Conservation (phyloP, 2,329 filamentous ascomycete species). For the Dactylellina cionopaga region DNA sequence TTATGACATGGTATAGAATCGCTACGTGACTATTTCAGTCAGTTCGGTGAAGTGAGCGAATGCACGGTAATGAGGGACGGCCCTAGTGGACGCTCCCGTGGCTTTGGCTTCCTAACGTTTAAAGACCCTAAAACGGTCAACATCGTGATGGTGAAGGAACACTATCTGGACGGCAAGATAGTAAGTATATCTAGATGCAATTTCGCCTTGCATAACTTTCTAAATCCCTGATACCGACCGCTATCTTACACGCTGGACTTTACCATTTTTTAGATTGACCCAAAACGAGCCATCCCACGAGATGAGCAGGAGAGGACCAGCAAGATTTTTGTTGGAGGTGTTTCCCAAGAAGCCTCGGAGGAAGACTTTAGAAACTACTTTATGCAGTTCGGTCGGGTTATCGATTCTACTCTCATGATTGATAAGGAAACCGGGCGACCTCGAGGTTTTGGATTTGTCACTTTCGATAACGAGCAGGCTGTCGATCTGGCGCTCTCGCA, state of each 20-base stretch:
- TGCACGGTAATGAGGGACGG: conserved; percentile 99
- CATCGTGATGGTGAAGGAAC: conserved; percentile 99
- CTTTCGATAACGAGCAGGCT: conserved; percentile 93
- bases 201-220: too few relatives aligned
- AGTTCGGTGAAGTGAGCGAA: conserved; percentile 96
- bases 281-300: conserved; percentile 93
- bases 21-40: conserved; percentile 93
- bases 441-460: conserved; percentile 96
- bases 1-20: conserved; percentile 79
- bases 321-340: conserved; percentile 98
- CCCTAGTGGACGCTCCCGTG: conserved; percentile 88
- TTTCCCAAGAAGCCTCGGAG: conserved; percentile 96
- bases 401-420: conserved; percentile 99
- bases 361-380: conserved; percentile 97
- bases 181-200: conserved; percentile 68
- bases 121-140: conserved; percentile 98
- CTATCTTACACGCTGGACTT: conserved; percentile 41
- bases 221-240: neutral
- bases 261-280: conserved; percentile 80
- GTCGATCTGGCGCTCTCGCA: conserved; percentile 89
- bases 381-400: conserved; percentile 92
- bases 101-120: conserved; percentile 97
- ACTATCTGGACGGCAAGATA: conserved; percentile 97
- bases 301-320: conserved; percentile 98
- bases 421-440: conserved; percentile 99